A percentile compares a stretch with the other conserved stretches of the same genome.
Evolutionary conservation across 352 stramenopile species (phyloP).

Genomic region (Phytophthora podocarpi): DNA sequence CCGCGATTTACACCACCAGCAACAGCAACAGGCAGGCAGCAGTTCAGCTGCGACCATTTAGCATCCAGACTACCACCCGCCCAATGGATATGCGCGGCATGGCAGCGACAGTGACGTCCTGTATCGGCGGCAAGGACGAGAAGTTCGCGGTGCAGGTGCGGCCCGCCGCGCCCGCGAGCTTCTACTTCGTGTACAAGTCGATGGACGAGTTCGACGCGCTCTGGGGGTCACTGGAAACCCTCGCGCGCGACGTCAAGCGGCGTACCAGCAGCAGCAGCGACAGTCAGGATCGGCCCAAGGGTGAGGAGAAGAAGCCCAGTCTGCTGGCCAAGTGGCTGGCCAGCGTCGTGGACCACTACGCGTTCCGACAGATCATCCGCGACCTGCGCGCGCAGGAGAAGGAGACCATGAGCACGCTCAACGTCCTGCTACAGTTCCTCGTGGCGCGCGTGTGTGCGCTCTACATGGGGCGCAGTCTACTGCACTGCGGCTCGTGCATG

Average conservation of each 20-base stretch:
- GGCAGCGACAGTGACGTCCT: constrained; percentile 74
- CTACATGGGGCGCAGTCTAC: constrained; percentile 60
- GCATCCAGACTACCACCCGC: neutral
- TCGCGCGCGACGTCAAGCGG: constrained; percentile 60
- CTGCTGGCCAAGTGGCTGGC: constrained; percentile 76
- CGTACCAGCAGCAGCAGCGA: constrained; percentile 13
- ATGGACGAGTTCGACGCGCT: constrained; percentile 77
- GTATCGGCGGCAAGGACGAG: constrained; percentile 81
- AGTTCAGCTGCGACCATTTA: too few relatives aligned
- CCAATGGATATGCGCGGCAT: constrained; percentile 67
- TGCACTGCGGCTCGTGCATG: constrained; percentile 56
- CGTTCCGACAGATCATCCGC: constrained; percentile 61
- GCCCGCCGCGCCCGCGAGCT: constrained; percentile 33
- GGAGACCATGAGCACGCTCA: constrained; percentile 76
- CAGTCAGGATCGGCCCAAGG: constrained; percentile 10
- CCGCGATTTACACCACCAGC: too few relatives aligned
- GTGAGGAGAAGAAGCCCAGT: constrained; percentile 32
- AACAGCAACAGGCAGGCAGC: neutral
- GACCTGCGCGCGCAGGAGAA: constrained; percentile 69
- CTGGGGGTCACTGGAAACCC: constrained; percentile 60
- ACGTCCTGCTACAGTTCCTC: constrained; percentile 74
- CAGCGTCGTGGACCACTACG: constrained; percentile 77
- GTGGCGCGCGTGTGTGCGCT: constrained; percentile 65
- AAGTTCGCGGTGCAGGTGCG: constrained; percentile 76
- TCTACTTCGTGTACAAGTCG: constrained; percentile 87